A percentile compares a stretch with the other conserved stretches of the same genome.
phyloP scores from a whole-genome alignment of 169 alveolate genomes.

The Cryptosporidium ubiquitum region DNA sequence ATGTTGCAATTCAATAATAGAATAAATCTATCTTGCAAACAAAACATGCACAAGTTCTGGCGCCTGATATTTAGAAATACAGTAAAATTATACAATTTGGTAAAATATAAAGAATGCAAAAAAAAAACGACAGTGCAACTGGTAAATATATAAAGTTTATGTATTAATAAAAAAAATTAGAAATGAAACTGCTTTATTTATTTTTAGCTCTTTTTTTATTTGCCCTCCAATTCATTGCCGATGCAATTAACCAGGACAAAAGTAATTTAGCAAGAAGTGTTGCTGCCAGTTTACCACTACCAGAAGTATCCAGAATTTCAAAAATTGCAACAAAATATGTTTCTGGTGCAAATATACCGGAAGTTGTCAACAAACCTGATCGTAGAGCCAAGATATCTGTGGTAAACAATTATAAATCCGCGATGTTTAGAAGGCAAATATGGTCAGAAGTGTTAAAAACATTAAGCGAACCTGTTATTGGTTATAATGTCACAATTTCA shows the following conservation, averaged over 20 bases:
- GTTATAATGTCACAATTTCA: conserved; percentile 45
- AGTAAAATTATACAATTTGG: conserved; percentile 13
- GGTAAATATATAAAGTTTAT: not conserved
- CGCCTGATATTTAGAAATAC: conserved; percentile 41
- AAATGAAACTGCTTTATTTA: not conserved
- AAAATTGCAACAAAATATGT: conserved; percentile 58
- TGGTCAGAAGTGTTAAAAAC: conserved; percentile 29
- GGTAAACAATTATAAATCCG: conserved; percentile 28
- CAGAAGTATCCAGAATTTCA: conserved; percentile 41
- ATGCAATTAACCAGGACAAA: conserved; percentile 1
- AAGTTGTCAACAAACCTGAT: conserved; percentile 33
- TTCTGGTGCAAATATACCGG: conserved; percentile 68
- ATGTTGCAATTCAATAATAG: not conserved
- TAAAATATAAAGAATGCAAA: not conserved
- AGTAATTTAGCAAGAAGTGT: not conserved
- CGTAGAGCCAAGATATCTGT: conserved; percentile 39
- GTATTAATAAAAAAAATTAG: not conserved
- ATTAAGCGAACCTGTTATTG: conserved; percentile 23
- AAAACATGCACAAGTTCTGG: conserved; percentile 52
- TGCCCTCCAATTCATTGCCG: not conserved
- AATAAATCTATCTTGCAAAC: not conserved
- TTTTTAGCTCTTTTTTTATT: not conserved
- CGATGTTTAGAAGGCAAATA: conserved; percentile 37
- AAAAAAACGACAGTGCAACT: not conserved
- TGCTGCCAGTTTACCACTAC: conserved; percentile 3